phyloP scores from a whole-genome alignment of 192 early-diverging fungal genomes.

The Backusella morwellensis region DNA sequence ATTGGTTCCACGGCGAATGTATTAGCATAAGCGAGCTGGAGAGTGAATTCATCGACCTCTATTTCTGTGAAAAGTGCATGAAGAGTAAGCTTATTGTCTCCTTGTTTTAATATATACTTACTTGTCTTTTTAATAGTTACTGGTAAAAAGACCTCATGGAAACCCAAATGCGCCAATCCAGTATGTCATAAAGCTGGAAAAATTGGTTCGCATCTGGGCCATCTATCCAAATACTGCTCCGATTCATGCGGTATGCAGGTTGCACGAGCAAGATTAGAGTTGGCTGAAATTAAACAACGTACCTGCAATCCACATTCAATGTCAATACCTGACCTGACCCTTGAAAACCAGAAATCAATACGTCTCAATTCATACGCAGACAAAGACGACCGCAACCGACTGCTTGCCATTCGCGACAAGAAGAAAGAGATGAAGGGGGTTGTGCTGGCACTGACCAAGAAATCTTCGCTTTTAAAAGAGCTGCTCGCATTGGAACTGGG shows the following conservation, averaged over 20 bases:
- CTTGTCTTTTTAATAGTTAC: slow-evolving; percentile 22
- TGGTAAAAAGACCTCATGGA: slow-evolving; percentile 47
- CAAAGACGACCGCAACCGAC: slow-evolving; percentile 39
- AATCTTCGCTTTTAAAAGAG: slow-evolving; percentile 14
- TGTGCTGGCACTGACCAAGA: slow-evolving; percentile 10
- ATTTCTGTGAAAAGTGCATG: slow-evolving; percentile 60
- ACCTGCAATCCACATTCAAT: not conserved
- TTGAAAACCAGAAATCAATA: slow-evolving; percentile 27
- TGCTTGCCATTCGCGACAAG: slow-evolving; percentile 37
- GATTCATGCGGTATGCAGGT: slow-evolving; percentile 49
- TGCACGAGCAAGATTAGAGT: slow-evolving; percentile 41
- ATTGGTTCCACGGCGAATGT: slow-evolving; percentile 79
- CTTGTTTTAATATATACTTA: no score
- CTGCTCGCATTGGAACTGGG: slow-evolving; percentile 31
- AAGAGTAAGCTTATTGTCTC: slow-evolving; percentile 34
- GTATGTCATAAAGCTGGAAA: slow-evolving; percentile 42
- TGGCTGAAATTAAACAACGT: slow-evolving; percentile 39
- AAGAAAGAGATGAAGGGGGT: slow-evolving; percentile 20
- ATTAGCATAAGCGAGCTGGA: slow-evolving; percentile 58
- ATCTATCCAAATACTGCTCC: slow-evolving; percentile 49
- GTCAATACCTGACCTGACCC: slow-evolving; percentile 13
- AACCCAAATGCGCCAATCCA: slow-evolving; percentile 46
- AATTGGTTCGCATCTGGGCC: slow-evolving; percentile 9
- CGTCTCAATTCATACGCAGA: slow-evolving; percentile 40
- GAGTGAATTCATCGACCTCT: slow-evolving; percentile 57